Conservation (phyloP, 2,329 filamentous ascomycete genomes). For the Aureobasidium lini region DNA sequence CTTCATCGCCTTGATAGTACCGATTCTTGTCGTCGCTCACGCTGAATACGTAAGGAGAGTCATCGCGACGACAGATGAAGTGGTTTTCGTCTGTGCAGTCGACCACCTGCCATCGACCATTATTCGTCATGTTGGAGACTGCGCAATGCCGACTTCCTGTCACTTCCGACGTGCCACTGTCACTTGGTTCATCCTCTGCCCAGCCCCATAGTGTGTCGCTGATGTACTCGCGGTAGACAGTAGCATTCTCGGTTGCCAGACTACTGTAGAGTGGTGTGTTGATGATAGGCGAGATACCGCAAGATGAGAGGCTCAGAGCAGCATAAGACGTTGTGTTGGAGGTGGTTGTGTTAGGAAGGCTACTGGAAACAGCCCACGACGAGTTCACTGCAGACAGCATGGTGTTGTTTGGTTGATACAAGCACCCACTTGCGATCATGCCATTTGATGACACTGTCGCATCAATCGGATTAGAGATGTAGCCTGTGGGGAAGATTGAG, state of each 20-base stretch:
- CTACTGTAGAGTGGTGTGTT: constrained; percentile 47
- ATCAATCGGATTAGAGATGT: constrained; percentile 33
- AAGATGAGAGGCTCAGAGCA: constrained; percentile 37
- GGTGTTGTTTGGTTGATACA: constrained; percentile 39
- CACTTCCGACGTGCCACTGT: constrained; percentile 26
- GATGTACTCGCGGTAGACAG: constrained; percentile 45
- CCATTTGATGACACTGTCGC: constrained; percentile 32
- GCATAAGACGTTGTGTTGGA: constrained; percentile 13
- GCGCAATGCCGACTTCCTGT: constrained; percentile 45
- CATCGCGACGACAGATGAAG: constrained; percentile 47
- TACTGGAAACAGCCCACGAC: constrained; percentile 42
- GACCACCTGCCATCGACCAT: constrained; percentile 51
- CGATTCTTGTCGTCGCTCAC: constrained; percentile 37
- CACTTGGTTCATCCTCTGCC: constrained; percentile 48
- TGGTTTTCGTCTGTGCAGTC: constrained; percentile 47
- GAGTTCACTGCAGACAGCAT: constrained; percentile 40
- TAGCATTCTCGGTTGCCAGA: constrained; percentile 42
- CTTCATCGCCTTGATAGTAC: constrained; percentile 32
- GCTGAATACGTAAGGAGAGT: constrained; percentile 49
- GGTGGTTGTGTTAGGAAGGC: constrained; percentile 16
- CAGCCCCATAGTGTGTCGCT: constrained; percentile 53
- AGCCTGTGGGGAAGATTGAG: constrained; percentile 44
- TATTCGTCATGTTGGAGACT: constrained; percentile 39
- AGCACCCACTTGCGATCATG: constrained; percentile 45
- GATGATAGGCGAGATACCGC: constrained; percentile 54